A percentile compares a stretch with the other conserved stretches of the same genome.
These are phyloP conservation scores for Hyaloraphidium curvatum DNA, from an alignment of 192 early-diverging fungal species.

Conservation along the genomic window DNA sequence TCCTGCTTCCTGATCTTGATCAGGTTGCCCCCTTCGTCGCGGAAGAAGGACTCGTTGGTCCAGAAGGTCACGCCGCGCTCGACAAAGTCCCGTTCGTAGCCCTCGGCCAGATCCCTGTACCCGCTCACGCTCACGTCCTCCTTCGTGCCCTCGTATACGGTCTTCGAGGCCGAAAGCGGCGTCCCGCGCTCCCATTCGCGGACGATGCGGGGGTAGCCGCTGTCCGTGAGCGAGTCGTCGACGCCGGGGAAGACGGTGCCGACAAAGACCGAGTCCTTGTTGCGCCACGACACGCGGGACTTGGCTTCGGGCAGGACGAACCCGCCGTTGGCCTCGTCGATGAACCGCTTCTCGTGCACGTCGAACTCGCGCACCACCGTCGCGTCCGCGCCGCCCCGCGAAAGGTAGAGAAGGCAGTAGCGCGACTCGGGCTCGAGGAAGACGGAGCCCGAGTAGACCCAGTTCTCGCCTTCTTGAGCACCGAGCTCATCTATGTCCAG, in stretches of 20 bases:
- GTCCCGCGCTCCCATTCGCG: not conserved
- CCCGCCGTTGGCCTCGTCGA: not conserved
- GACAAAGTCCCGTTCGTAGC: constrained; percentile 1
- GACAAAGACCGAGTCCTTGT: not conserved
- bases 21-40: not conserved
- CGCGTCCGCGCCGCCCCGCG: not conserved
- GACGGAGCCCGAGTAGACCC: not conserved
- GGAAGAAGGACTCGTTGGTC: not conserved
- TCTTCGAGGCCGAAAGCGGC: not conserved
- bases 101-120: not conserved
- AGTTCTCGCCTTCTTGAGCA: not conserved
- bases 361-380: not conserved
- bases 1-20: not conserved
- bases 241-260: constrained; percentile 1
- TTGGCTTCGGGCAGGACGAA: not conserved
- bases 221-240: not conserved
- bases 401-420: not conserved
- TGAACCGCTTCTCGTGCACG: not conserved
- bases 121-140: not conserved
- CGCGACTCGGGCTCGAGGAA: not conserved
- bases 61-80: not conserved
- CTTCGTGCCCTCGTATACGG: not conserved
- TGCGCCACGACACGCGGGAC: not conserved
- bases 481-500: not conserved
- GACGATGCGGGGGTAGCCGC: not conserved